Base-by-base conservation (phyloP, 2,329 filamentous ascomycete genomes). In the Cytospora piceae region DNA sequence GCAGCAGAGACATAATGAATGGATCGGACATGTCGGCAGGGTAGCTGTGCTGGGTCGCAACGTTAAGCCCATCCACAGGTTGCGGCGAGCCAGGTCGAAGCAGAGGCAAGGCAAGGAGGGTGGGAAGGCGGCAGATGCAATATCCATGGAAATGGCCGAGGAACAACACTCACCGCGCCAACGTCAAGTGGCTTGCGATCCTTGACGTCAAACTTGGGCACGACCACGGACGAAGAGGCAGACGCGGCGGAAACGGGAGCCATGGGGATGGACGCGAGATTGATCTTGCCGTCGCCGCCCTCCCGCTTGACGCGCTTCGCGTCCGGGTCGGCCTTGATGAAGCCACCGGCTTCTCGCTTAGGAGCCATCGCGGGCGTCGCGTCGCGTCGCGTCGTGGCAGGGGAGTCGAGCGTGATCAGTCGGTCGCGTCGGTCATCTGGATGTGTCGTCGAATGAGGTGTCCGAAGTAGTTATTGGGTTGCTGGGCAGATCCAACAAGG, bases 291-390 rank as follows among this genome's bases (percentile, higher is more conserved):
- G 29, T 49, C 63, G 5, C 37, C 63, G 24, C 58, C 63, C 58
- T 65, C 58, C 22, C 29, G 61, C n/a, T 65, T 64, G 42, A 60
- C 32, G 39, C 63, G 56, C 37, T 65, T 65, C 24, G 54, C 37
- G 49, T 39, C 57, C 14, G 57, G 58, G 27, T 65, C 57, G 14
- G 61, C 54, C 57, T 65, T 60, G 51, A 61, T 49, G 51, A 61
- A 65, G 3, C 46, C 34, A 14, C 42, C 51, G 22, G 63, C 57
- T 27, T 24, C 56, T 60, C 63, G 63, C 37, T 65, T 65, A 14
- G 29, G 27, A 17, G 34, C 31, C 63, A 65, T 65, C 20, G 22
- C 61, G 29, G 32, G 32, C 32, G 11, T 17, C 37, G 20, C 22
- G 27, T n/a, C 22, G 9, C 27, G 27, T 29, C 5, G n/a, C 8